Base-by-base conservation (phyloP, 2,329 filamentous ascomycete species). In the Fusarium subglutinans region DNA sequence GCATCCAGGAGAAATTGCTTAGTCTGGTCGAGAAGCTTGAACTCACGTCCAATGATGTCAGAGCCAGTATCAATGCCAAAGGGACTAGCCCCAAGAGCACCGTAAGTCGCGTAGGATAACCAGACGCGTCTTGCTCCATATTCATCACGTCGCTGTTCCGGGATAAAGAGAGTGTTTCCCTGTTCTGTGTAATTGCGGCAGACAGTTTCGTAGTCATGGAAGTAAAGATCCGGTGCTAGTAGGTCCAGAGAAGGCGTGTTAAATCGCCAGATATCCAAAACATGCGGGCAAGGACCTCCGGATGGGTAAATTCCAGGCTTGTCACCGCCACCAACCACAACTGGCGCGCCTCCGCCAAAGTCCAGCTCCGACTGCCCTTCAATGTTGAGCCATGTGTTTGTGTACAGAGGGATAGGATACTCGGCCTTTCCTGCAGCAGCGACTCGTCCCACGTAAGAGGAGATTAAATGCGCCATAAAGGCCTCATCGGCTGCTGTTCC, bases 121-220 rank as follows among this genome's bases (percentile, higher is more conserved):
- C 84, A 87, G 2, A 86, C 76, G 5, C 85, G 71, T 11, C 84
- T 76, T 0, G 83, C 81, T 11, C 85, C 85, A 35, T 83, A 80
- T 41, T 86, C 85, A 60, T 88, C 86, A 18, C 87, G 81, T 10
- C 86, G 80, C 72, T 88, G 87, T 78, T 88, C 87, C 1, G 87
- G 87, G 43, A 88, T 87, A 70, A 88, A 87, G 0, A 88, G 80
- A 0, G 85, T 81, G 69, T 87, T 84, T 17, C 79, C 76, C 8
- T 81, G 78, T 56, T 86, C 84, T 7, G 82, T 76, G 66, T 87
- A 88, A 33, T 84, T 81, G 17, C 72, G 74, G 63, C 86, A 88
- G 0, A 84, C 81, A 2, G 69, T 76, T 48, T 83, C 81, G 69
- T 87, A 88, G 43, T 87, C 82, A 69, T 87, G 84, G 24, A 87